Evolutionary conservation across 257 asterid genomes (phyloP), one percentile per base, ranked within the genome.

Genomic region (Rehmannia glutinosa): DNA sequence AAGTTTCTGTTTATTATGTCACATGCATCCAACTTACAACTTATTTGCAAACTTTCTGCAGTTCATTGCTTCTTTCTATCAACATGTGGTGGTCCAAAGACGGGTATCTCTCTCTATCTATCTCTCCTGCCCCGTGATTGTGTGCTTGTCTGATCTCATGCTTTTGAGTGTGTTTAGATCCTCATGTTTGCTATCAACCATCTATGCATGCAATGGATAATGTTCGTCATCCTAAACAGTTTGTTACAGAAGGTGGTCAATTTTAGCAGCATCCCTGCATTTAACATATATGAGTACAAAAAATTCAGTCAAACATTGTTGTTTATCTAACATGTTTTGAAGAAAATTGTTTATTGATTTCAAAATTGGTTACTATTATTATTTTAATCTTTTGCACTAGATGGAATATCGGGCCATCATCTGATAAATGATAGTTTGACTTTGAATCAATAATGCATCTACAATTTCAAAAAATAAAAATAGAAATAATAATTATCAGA

Each of bases 21-120:
- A 11, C 7, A 38, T 30, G 12, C 50, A 3, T 5, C 47, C 64
- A 28, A 53, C 74, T 72, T 38, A 69, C 58, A 35, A n/a, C 58
- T 64, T 52, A 46, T 42, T 72, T 64, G 64, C 52, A 42, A 35
- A 35, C 50, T 51, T 41, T 45, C 43, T 80, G 91, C 96, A 91
- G 98, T 91, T 91, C 73, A 86, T 85, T 81, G 95, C 98, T 75
- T 86, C 98, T 62, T 88, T 91, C 87, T 91, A 88, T 80, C 98
- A 91, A 69, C 98, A 91, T 39, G 93, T 87, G 84, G 96, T 88
- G 72, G 98, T 91, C 74, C 98, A 91, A 74, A 75, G 97, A 82
- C 88, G 96, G 88, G 97, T 91, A 75, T 55, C 71, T 49, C 68
- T 69, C 78, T 70, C 69, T 46, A 59, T 68, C 78, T 39, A 56